These are phyloP conservation scores for Piper betle DNA, from an alignment of 164 flowering plant species.

Conservation along the genomic window DNA sequence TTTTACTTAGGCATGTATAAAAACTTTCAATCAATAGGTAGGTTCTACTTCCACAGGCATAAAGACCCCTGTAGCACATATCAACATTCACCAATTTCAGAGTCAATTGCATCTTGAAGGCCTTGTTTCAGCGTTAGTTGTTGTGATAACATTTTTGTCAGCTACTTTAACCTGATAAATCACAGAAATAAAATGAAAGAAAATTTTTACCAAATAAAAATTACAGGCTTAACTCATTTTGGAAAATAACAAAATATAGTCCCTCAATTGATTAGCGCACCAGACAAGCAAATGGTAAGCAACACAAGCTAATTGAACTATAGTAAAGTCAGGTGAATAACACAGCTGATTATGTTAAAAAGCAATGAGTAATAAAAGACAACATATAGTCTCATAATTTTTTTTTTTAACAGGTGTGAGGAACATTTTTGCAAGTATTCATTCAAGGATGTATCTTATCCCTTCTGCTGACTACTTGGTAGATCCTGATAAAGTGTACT, in stretches of 20 bases:
- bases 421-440: not conserved
- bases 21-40: not conserved
- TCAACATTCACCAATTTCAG: constrained; percentile 46
- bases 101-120: constrained; percentile 73
- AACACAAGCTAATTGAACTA: not conserved
- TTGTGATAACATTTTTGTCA: constrained; percentile 62
- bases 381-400: too few relatives aligned
- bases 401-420: not conserved
- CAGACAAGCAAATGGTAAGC: too few relatives aligned
- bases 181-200: not conserved
- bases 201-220: not conserved
- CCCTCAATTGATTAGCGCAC: too few relatives aligned
- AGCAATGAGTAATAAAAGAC: not conserved
- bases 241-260: too few relatives aligned
- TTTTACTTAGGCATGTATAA: too few relatives aligned
- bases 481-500: constrained; percentile 74
- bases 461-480: constrained; percentile 96
- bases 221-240: too few relatives aligned
- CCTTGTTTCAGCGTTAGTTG: constrained; percentile 84
- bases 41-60: not conserved
- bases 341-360: too few relatives aligned
- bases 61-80: not conserved
- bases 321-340: not conserved
- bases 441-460: constrained; percentile 5
- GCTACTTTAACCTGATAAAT: constrained; percentile 57